Conservation (phyloP, 805 yeast species). For the Candida suzukii region DNA sequence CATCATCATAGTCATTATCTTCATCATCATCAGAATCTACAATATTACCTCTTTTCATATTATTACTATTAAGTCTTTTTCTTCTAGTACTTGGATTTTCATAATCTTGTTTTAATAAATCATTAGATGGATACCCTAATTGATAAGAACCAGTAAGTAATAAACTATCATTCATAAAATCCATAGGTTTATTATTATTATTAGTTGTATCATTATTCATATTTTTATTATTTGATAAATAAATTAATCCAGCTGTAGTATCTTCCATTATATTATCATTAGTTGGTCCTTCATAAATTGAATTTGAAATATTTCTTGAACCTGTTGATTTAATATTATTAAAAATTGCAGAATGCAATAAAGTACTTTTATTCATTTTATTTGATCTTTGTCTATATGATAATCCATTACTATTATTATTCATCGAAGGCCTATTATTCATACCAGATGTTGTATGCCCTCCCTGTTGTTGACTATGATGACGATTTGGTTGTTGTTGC, state of each 20-base stretch:
- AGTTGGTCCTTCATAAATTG: constrained; percentile 11
- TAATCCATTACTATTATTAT: neutral
- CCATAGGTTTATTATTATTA: constrained; percentile 10
- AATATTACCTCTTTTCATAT: neutral
- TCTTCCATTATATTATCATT: constrained; percentile 15
- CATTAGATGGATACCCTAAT: constrained; percentile 26
- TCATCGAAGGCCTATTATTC: no score
- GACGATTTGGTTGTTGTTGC: neutral
- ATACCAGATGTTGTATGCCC: no score
- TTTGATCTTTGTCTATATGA: neutral
- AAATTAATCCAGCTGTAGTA: constrained; percentile 20
- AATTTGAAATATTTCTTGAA: neutral
- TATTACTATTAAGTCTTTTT: neutral
- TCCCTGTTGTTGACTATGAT: no score
- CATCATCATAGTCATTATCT: constrained; percentile 10
- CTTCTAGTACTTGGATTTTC: constrained; percentile 1
- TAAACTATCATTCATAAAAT: constrained; percentile 21
- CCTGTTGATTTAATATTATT: constrained; percentile 5
- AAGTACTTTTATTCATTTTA: constrained; percentile 7
- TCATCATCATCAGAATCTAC: constrained; percentile 16
- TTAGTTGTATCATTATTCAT: neutral
- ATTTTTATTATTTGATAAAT: no score
- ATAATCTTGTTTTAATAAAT: constrained; percentile 10
- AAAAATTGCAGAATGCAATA: constrained; percentile 16
- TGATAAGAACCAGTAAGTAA: constrained; percentile 39